Evolutionary conservation across 148 eudicot genomes (phyloP), one percentile per base, ranked within the genome.

Genomic region (Pouteria glomerata): DNA sequence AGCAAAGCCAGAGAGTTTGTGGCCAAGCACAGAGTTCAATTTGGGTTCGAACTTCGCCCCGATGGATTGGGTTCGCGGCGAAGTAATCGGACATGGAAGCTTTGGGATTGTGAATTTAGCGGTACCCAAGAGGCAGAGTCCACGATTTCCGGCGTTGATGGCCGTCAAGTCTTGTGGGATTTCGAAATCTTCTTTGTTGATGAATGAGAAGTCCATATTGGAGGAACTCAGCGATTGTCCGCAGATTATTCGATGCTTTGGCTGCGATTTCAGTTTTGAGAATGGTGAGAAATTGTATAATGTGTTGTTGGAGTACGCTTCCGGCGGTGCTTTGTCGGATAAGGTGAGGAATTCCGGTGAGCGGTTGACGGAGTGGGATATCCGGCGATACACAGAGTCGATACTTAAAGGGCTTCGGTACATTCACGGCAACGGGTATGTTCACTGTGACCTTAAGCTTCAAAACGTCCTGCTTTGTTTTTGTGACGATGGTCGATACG

Each of bases 51-150:
- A 31, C 23, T 65, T 57, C 19, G 30, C 18, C 24, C 23, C 70
- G 16, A 92, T 93, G 98, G 90, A 88, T 84, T 93, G 92, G 93
- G 66, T 89, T 59, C 83, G 97, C 24, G 97, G 97, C n/a, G 76
- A 75, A 10, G 67, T 57, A 16, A 62, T 93, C 21, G 98, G 98
- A 4, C 87, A 78, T 50, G 98, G 98, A 48, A 93, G 95, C 77
- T 94, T 91, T 55, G 98, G 86, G 0, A 82, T 83, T 2, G 97
- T 94, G 0, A 87, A 64, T 69, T 66, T 91, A 41, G 96, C 89
- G 0, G 79, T 78, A 51, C 79, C 91, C 52, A 86, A 47, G 59
- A 57, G 73, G 48, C 73, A 57, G 30, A 64, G 66, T 12, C 8
- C 52, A 19, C n/a, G 27, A 3, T 18, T 62, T 72, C 77, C 84